These are phyloP conservation scores for Pseudoturritis turrita DNA, from an alignment of 345 rosid genomes.

Conservation along the genomic window DNA sequence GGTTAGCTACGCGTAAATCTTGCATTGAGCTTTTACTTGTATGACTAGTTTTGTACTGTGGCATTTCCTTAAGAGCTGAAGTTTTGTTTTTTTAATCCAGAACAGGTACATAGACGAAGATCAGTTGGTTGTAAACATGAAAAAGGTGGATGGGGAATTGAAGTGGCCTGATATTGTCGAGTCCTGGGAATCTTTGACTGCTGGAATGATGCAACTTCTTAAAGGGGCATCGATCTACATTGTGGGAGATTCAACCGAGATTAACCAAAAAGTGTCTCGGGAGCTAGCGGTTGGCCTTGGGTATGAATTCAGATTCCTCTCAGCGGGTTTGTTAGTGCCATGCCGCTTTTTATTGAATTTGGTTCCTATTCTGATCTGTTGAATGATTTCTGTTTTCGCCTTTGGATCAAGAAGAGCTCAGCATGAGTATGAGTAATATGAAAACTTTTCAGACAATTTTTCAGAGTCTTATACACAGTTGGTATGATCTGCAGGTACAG, in stretches of 20 bases:
- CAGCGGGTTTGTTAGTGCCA: no score
- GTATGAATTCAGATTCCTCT: slow-evolving; percentile 37
- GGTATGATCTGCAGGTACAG: slow-evolving; percentile 53
- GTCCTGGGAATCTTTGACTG: slow-evolving; percentile 85
- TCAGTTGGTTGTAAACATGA: slow-evolving; percentile 75
- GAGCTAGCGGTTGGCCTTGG: slow-evolving; percentile 85
- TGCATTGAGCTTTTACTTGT: background rate
- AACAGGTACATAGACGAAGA: slow-evolving; percentile 80
- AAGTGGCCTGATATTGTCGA: slow-evolving; percentile 91
- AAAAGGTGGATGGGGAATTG: slow-evolving; percentile 74
- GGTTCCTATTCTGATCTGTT: no score
- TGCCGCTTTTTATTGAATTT: background rate
- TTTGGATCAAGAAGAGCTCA: background rate
- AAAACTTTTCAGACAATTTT: background rate
- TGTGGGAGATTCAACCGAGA: slow-evolving; percentile 69
- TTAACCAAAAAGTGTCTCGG: slow-evolving; percentile 69
- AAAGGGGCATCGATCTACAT: slow-evolving; percentile 77
- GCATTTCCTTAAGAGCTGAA: background rate
- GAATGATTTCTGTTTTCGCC: no score
- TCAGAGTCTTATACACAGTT: background rate
- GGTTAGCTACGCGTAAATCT: slow-evolving; percentile 40
- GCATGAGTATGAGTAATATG: background rate
- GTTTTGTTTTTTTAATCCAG: slow-evolving; percentile 5
- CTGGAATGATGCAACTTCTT: slow-evolving; percentile 70
- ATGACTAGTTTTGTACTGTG: background rate